Evolutionary conservation across 371 early-diverging fungal species (phyloP).

Genomic region (Mucor irregularis): DNA sequence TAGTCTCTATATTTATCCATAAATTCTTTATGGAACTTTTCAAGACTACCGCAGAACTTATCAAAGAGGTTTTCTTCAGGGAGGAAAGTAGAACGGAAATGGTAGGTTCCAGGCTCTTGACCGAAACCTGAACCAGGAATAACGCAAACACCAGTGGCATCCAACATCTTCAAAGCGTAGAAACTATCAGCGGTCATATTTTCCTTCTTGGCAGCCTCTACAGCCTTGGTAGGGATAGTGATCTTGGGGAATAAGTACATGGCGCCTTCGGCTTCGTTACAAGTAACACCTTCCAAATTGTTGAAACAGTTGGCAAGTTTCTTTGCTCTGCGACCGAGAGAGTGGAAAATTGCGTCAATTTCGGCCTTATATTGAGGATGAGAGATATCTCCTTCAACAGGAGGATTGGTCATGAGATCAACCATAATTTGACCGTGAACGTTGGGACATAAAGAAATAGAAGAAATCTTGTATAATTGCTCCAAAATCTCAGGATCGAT

Average conservation of each 20-base stretch:
- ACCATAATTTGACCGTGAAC: conserved; percentile 86
- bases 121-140: conserved; percentile 82
- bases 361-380: conserved; percentile 79
- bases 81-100: conserved; percentile 96
- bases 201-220: conserved; percentile 70
- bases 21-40: conserved; percentile 80
- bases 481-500: conserved; percentile 76
- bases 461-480: conserved; percentile 92
- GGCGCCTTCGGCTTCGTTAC: conserved; percentile 90
- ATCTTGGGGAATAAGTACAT: conserved; percentile 96
- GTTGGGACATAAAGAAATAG: conserved; percentile 90
- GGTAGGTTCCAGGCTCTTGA: conserved; percentile 88
- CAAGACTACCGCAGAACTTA: conserved; percentile 73
- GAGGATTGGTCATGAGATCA: conserved; percentile 95
- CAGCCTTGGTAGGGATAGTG: conserved; percentile 69
- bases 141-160: conserved; percentile 87
- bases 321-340: conserved; percentile 77
- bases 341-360: conserved; percentile 73
- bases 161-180: conserved; percentile 88
- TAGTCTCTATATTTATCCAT: conserved; percentile 67
- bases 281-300: conserved; percentile 79
- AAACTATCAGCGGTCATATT: conserved; percentile 80
- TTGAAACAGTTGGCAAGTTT: conserved; percentile 83
- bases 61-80: conserved; percentile 93
- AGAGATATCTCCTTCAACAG: conserved; percentile 76